Conservation (phyloP, 768 basidiomycete genomes). For the Tylopilus felleus region DNA sequence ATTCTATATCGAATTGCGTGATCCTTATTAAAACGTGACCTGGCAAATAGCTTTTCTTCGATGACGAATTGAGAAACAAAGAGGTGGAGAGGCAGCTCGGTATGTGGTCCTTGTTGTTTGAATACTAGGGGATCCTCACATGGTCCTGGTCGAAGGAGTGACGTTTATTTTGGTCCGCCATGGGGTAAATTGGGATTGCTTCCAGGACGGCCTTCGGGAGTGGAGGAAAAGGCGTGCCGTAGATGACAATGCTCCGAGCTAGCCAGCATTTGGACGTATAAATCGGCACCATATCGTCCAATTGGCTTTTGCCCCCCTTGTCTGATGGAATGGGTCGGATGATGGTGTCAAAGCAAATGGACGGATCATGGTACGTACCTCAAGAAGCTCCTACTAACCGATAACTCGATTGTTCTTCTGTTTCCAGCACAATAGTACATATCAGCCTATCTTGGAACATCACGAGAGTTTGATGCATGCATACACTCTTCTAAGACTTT, state of each 20-base stretch:
- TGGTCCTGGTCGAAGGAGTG: conserved; percentile 53
- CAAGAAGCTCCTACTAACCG: neutral
- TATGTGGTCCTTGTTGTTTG: conserved; percentile 14
- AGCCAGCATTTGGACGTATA: conserved; percentile 2
- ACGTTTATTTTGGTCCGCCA: conserved; percentile 71
- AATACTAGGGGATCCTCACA: neutral
- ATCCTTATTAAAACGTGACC: neutral
- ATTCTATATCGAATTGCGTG: neutral
- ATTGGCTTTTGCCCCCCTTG: neutral
- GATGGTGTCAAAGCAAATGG: neutral
- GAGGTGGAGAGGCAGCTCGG: conserved; percentile 55
- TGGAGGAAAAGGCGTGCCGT: conserved; percentile 58
- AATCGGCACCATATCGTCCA: neutral
- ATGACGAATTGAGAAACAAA: conserved; percentile 58
- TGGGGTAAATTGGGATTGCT: conserved; percentile 59
- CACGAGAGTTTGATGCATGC: neutral
- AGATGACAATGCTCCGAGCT: conserved; percentile 4
- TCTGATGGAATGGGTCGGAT: neutral
- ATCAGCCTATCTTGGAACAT: conserved; percentile 11
- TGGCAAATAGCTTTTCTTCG: conserved; percentile 55
- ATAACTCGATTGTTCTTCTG: neutral
- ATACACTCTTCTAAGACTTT: neutral
- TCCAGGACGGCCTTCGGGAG: conserved; percentile 64
- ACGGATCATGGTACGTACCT: conserved; percentile 7
- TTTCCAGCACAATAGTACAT: neutral